These are phyloP conservation scores for Cordia subcordata DNA, from an alignment of 257 asterid species.

Conservation along the genomic window DNA sequence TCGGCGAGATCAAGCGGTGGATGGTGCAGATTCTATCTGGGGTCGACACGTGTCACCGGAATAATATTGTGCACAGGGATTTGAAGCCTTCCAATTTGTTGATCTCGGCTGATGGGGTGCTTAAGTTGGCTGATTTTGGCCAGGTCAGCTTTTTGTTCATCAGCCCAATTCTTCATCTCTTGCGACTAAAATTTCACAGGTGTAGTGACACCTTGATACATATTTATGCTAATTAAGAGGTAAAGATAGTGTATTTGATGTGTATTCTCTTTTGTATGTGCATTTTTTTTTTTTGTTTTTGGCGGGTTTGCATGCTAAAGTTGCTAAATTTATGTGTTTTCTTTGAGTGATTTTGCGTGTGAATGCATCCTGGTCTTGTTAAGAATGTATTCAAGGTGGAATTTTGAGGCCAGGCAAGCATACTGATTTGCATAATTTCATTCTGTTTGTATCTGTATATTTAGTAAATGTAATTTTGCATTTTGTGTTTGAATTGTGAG, in stretches of 20 bases:
- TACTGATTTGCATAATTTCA: no score
- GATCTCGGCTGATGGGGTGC: slow-evolving; percentile 73
- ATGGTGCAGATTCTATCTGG: slow-evolving; percentile 76
- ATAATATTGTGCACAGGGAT: slow-evolving; percentile 83
- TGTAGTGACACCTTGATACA: background rate
- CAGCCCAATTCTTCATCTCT: background rate
- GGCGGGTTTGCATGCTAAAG: background rate
- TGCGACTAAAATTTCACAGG: background rate
- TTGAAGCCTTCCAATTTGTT: slow-evolving; percentile 88
- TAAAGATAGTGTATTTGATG: background rate
- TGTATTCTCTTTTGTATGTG: no score
- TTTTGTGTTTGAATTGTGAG: no score
- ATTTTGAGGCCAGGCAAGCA: no score
- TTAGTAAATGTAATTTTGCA: no score
- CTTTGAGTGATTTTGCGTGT: background rate
- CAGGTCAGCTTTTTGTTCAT: slow-evolving; percentile 41
- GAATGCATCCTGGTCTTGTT: no score
- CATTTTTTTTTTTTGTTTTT: background rate
- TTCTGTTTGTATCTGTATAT: no score
- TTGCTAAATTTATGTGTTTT: background rate
- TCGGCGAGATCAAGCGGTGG: slow-evolving; percentile 81
- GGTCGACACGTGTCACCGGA: slow-evolving; percentile 73
- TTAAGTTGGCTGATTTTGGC: slow-evolving; percentile 94
- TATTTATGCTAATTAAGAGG: background rate
- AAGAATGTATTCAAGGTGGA: no score